phyloP scores from a whole-genome alignment of 495 filamentous ascomycete genomes.

The Neurospora hispaniola region DNA sequence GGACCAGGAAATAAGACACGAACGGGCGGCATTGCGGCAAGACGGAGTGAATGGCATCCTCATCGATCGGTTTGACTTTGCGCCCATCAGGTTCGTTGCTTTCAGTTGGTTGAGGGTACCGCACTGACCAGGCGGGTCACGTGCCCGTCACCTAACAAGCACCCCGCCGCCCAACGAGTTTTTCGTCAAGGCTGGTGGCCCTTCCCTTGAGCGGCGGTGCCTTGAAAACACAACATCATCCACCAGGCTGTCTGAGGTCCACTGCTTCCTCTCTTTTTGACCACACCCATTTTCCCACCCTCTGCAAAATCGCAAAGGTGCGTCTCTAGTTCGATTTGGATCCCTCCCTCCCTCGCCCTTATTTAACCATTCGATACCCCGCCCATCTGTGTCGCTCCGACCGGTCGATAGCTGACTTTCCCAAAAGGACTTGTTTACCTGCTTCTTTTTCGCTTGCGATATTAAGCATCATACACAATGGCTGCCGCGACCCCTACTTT shows the following conservation, averaged over 20 bases:
- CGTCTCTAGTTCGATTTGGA: conserved; percentile 6
- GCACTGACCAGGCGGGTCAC: conserved; percentile 21
- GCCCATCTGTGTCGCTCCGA: neutral
- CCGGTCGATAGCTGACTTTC: neutral
- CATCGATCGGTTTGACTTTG: neutral
- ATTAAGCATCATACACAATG: conserved; percentile 40
- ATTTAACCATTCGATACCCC: neutral
- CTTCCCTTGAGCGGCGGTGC: conserved; percentile 14
- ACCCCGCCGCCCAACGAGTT: conserved; percentile 30
- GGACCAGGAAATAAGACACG: neutral
- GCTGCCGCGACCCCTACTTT: conserved; percentile 62
- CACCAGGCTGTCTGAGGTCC: conserved; percentile 13
- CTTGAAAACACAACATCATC: conserved; percentile 25
- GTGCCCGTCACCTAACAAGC: conserved; percentile 11
- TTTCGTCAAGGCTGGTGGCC: conserved; percentile 25
- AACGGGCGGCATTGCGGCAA: neutral
- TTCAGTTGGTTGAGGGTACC: neutral
- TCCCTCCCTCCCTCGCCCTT: neutral
- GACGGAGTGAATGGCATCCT: neutral
- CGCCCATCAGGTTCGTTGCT: neutral
- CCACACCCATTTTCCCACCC: conserved; percentile 8
- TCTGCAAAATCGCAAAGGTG: conserved; percentile 14
- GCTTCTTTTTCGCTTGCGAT: conserved; percentile 10
- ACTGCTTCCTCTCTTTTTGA: conserved; percentile 20
- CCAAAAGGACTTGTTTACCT: conserved; percentile 22